Conservation (phyloP, 305 asterid genomes). For the Fraxinus ornus region DNA sequence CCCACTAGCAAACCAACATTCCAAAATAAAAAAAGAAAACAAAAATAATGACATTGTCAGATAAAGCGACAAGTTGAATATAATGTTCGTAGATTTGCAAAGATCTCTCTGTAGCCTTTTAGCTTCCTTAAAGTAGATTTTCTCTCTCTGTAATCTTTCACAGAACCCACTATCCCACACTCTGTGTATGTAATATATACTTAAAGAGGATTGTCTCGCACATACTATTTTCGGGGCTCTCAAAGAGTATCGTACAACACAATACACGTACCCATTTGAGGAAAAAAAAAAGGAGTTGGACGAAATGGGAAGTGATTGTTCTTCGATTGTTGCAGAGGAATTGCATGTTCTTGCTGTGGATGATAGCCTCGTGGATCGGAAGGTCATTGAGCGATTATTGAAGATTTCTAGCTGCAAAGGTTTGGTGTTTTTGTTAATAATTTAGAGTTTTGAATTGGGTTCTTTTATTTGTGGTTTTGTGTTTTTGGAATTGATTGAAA, state of each 20-base stretch:
- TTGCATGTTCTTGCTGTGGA: conserved; percentile 92
- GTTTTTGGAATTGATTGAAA: neutral
- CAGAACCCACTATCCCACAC: conserved; percentile 18
- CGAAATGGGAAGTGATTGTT: conserved; percentile 37
- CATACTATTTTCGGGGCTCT: conserved; percentile 4
- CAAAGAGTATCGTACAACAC: neutral
- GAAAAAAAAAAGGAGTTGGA: neutral
- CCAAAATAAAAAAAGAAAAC: neutral
- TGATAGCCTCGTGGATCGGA: conserved; percentile 77
- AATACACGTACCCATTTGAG: neutral
- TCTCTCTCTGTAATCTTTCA: conserved; percentile 56
- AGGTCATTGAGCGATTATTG: conserved; percentile 72
- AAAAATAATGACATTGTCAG: conserved; percentile 39
- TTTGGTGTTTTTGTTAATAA: conserved; percentile 5
- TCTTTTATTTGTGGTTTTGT: neutral
- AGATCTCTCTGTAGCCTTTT: conserved; percentile 56
- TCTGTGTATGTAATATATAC: conserved; percentile 9
- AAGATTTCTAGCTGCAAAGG: conserved; percentile 86
- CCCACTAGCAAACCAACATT: neutral
- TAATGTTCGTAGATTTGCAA: conserved; percentile 73
- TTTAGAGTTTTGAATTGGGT: neutral
- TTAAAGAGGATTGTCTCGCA: neutral
- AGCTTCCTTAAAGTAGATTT: conserved; percentile 53
- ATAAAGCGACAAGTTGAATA: conserved; percentile 64
- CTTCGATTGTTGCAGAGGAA: conserved; percentile 41